phyloP scores from a whole-genome alignment of 805 yeast species.

The Zygotorulaspora chibaensis region DNA sequence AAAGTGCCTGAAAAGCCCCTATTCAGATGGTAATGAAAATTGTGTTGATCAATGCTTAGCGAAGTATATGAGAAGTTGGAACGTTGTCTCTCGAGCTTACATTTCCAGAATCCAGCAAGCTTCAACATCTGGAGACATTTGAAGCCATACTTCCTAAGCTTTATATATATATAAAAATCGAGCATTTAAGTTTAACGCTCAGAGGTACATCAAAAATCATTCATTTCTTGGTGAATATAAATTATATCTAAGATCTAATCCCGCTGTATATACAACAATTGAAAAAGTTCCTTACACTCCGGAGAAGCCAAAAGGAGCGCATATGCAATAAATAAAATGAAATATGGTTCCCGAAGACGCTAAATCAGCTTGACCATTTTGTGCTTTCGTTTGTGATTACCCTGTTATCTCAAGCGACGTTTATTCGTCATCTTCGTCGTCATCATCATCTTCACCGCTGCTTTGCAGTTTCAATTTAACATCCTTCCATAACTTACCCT shows the following conservation, averaged over 20 bases:
- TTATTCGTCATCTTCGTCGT: slow-evolving; percentile 47
- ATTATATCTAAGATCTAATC: slow-evolving; percentile 1
- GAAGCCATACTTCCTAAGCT: slow-evolving; percentile 5
- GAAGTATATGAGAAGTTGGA: slow-evolving; percentile 91
- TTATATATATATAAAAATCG: slow-evolving; percentile 3
- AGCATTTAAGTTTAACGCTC: neutral
- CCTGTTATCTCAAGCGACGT: slow-evolving; percentile 1
- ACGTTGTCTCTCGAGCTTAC: slow-evolving; percentile 71
- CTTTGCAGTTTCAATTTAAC: slow-evolving; percentile 55
- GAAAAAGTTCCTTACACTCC: neutral
- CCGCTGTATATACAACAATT: neutral
- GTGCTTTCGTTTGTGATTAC: neutral
- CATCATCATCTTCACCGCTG: slow-evolving; percentile 58
- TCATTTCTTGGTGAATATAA: slow-evolving; percentile 12
- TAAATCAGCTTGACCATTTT: too few species aligned
- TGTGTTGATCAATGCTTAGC: slow-evolving; percentile 78
- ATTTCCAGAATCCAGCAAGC: slow-evolving; percentile 67
- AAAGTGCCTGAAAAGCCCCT: slow-evolving; percentile 66
- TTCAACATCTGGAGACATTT: slow-evolving; percentile 33
- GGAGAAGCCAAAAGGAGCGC: neutral
- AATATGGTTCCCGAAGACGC: too few species aligned
- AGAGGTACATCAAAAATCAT: slow-evolving; percentile 1
- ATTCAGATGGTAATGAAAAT: slow-evolving; percentile 49
- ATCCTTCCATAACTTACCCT: slow-evolving; percentile 83
- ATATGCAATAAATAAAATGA: slow-evolving; percentile 1